Evolutionary conservation across 345 rosid species (phyloP).

Genomic region (Luvunga scandens): DNA sequence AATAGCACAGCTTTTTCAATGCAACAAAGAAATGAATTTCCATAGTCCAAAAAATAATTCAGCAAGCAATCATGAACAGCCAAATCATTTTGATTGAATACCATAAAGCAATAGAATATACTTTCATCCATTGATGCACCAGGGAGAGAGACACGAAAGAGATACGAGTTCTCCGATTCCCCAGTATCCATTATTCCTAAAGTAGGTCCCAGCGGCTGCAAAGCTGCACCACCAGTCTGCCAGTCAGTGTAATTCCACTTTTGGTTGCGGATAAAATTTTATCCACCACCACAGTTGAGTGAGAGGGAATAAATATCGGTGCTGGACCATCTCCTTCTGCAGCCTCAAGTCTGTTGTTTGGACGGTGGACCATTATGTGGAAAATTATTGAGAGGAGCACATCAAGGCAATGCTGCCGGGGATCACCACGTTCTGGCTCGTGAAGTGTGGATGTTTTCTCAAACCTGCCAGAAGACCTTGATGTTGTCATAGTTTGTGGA

Average conservation of each 20-base stretch:
- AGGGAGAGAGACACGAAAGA: constrained; percentile 11
- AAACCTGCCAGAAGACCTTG: constrained; percentile 27
- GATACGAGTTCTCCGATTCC: constrained; percentile 47
- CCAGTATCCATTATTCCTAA: constrained; percentile 59
- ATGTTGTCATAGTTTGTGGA: constrained; percentile 21
- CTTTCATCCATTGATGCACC: constrained; percentile 53
- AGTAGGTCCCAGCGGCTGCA: constrained; percentile 47
- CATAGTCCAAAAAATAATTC: too few relatives aligned
- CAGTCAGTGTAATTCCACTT: constrained; percentile 58
- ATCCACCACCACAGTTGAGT: constrained; percentile 36
- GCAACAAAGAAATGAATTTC: background rate
- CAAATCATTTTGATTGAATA: background rate
- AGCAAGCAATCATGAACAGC: constrained; percentile 10
- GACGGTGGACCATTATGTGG: constrained; percentile 58
- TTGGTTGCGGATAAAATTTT: constrained; percentile 36
- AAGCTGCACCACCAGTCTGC: constrained; percentile 69
- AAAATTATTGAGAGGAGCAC: constrained; percentile 63
- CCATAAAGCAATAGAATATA: constrained; percentile 12
- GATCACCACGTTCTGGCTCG: constrained; percentile 21
- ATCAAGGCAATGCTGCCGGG: constrained; percentile 29
- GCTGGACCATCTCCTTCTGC: constrained; percentile 40
- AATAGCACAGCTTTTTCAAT: background rate
- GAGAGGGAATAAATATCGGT: constrained; percentile 47
- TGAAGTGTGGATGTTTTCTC: constrained; percentile 15
- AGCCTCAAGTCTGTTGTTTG: constrained; percentile 11